Evolutionary conservation across 2,329 filamentous ascomycete genomes (phyloP).

Genomic region (Verticillium isaacii): DNA sequence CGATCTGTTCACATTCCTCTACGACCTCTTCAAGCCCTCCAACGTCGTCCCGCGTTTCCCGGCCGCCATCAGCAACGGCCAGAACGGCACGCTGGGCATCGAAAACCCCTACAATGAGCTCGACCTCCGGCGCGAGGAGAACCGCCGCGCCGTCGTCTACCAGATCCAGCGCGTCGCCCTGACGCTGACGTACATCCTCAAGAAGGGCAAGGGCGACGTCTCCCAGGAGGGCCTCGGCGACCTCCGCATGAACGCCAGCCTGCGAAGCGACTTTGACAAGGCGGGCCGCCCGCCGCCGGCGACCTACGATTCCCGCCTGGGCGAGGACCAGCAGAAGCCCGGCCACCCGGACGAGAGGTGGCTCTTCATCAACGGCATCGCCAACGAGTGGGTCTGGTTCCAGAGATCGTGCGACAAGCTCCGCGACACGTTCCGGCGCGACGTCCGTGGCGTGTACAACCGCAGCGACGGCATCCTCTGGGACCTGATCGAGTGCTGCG

Average conservation of each 20-base stretch:
- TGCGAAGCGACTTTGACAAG: constrained; percentile 1
- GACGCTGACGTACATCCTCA: background rate
- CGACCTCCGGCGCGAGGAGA: background rate
- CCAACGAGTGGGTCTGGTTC: constrained; percentile 1
- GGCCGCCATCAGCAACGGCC: background rate
- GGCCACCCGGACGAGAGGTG: background rate
- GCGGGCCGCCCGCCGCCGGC: background rate
- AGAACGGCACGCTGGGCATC: too few relatives aligned
- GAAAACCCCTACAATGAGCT: background rate
- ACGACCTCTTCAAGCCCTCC: background rate
- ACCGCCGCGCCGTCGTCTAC: constrained; percentile 1
- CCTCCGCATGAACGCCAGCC: background rate
- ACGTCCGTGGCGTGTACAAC: constrained; percentile 10
- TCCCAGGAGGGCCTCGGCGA: background rate
- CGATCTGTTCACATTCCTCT: background rate
- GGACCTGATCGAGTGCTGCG: constrained; percentile 8
- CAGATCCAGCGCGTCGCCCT: background rate
- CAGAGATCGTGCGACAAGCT: constrained; percentile 6
- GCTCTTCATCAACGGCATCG: constrained; percentile 3
- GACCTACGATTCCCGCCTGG: background rate
- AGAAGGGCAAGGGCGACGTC: background rate
- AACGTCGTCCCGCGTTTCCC: background rate
- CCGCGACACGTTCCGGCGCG: constrained; percentile 6
- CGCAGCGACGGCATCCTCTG: constrained; percentile 11
- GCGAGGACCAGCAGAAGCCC: background rate